Evolutionary conservation across 2,329 filamentous ascomycete genomes (phyloP).

Genomic region (Sporothrix humicola): DNA sequence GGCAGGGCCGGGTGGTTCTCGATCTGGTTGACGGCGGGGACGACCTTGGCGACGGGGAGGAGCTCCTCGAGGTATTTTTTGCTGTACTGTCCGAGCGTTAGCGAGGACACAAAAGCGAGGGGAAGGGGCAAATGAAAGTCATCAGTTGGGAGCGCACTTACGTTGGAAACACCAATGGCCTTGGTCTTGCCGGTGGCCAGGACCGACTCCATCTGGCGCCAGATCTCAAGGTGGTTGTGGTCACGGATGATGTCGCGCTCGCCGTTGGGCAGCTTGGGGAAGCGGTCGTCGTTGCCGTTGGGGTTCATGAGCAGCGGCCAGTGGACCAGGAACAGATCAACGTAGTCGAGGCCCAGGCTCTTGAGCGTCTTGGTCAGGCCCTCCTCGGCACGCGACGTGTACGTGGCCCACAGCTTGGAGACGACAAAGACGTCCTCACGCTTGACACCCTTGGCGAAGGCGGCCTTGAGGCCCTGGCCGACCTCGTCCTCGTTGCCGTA

Average conservation of each 20-base stretch:
- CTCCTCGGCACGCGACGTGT: constrained; percentile 71
- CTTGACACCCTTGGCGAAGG: constrained; percentile 71
- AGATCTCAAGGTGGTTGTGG: constrained; percentile 76
- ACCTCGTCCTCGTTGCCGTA: constrained; percentile 86
- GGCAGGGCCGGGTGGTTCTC: constrained; percentile 75
- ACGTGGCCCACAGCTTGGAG: constrained; percentile 85
- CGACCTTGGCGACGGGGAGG: constrained; percentile 56
- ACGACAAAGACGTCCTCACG: constrained; percentile 82
- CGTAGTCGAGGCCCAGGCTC: constrained; percentile 76
- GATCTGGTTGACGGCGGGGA: constrained; percentile 73
- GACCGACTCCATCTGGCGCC: constrained; percentile 75
- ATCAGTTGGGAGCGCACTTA: constrained; percentile 38
- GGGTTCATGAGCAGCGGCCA: constrained; percentile 85
- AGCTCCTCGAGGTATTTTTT: constrained; percentile 61
- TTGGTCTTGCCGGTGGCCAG: constrained; percentile 63
- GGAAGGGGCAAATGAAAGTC: not conserved
- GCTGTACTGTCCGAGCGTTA: constrained; percentile 53
- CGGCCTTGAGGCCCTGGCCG: constrained; percentile 75
- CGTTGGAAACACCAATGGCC: constrained; percentile 62
- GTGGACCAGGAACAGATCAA: constrained; percentile 83
- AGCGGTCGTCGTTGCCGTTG: constrained; percentile 72
- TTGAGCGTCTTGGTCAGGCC: constrained; percentile 75
- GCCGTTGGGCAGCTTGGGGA: constrained; percentile 77
- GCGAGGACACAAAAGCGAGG: not conserved
- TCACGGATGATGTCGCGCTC: constrained; percentile 72